Evolutionary conservation across 768 basidiomycete genomes (phyloP).

Genomic region (Mycena galericulata): DNA sequence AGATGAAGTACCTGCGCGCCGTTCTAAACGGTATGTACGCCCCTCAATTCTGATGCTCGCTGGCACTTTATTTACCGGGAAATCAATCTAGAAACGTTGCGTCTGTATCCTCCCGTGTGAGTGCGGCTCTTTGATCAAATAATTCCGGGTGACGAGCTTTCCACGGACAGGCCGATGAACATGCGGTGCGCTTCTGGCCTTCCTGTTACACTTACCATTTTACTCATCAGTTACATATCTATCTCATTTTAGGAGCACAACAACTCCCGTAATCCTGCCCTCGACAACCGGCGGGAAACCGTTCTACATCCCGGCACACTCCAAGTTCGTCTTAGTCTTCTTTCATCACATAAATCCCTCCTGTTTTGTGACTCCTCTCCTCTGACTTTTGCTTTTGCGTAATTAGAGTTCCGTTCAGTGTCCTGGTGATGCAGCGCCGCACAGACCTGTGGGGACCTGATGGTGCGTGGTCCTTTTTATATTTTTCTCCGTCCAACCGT

Average conservation of each 20-base stretch:
- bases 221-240: no score
- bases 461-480: conserved; percentile 35
- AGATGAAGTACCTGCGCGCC: no score
- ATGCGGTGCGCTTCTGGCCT: conserved; percentile 44
- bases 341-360: conserved; percentile 61
- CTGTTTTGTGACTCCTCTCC: conserved; percentile 61
- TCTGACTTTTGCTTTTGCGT: no score
- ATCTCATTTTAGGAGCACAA: no score
- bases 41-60: conserved; percentile 13
- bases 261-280: no score
- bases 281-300: conserved; percentile 45
- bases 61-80: not conserved
- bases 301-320: no score
- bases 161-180: conserved; percentile 51
- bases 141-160: not conserved
- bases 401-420: conserved; percentile 61
- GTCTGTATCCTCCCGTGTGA: conserved; percentile 65
- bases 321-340: no score
- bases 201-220: no score
- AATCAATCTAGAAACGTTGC: conserved; percentile 50
- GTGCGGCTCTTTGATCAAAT: conserved; percentile 25
- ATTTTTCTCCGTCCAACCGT: conserved; percentile 37
- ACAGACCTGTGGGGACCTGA: conserved; percentile 77
- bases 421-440: conserved; percentile 71
- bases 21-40: conserved; percentile 65